These are phyloP conservation scores for Yamadazyma tumulicola DNA, from an alignment of 805 yeast species.

Conservation along the genomic window DNA sequence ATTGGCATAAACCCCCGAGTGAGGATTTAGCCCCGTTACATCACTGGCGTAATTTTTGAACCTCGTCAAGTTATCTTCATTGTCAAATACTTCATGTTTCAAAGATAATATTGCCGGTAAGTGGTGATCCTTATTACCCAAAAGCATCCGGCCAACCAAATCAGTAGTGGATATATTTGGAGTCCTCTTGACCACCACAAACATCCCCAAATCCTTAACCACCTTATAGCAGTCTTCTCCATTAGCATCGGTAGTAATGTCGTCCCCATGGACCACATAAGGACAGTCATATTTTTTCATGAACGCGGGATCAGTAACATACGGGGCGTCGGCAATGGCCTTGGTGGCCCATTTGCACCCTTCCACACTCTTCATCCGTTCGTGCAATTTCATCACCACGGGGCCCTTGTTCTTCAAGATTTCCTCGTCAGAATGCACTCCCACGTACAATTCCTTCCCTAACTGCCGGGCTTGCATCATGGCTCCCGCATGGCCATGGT, in stretches of 20 bases:
- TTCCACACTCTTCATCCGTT: slow-evolving; percentile 78
- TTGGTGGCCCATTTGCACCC: slow-evolving; percentile 87
- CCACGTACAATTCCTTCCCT: slow-evolving; percentile 74
- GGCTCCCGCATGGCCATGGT: slow-evolving; percentile 98
- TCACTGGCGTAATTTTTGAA: slow-evolving; percentile 60
- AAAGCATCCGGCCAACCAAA: slow-evolving; percentile 82
- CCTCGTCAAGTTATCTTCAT: slow-evolving; percentile 36
- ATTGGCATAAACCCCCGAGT: slow-evolving; percentile 54
- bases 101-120: slow-evolving; percentile 17
- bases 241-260: slow-evolving; percentile 91
- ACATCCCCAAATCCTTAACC: slow-evolving; percentile 81
- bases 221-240: slow-evolving; percentile 90
- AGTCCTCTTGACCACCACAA: slow-evolving; percentile 89
- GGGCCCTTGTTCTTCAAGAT: slow-evolving; percentile 84
- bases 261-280: slow-evolving; percentile 98
- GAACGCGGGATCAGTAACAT: slow-evolving; percentile 82
- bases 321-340: slow-evolving; percentile 79
- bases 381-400: slow-evolving; percentile 82
- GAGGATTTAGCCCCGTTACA: slow-evolving; percentile 53
- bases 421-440: slow-evolving; percentile 90
- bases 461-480: slow-evolving; percentile 86
- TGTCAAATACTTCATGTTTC: slow-evolving; percentile 26
- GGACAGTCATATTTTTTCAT: slow-evolving; percentile 73
- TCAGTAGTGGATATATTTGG: slow-evolving; percentile 95
- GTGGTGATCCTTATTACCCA: slow-evolving; percentile 59